Percentiles rank a stretch among this genome's conserved stretches.
Conservation (phyloP, 2,329 filamentous ascomycete genomes). For the Trichoderma polysporum region DNA sequence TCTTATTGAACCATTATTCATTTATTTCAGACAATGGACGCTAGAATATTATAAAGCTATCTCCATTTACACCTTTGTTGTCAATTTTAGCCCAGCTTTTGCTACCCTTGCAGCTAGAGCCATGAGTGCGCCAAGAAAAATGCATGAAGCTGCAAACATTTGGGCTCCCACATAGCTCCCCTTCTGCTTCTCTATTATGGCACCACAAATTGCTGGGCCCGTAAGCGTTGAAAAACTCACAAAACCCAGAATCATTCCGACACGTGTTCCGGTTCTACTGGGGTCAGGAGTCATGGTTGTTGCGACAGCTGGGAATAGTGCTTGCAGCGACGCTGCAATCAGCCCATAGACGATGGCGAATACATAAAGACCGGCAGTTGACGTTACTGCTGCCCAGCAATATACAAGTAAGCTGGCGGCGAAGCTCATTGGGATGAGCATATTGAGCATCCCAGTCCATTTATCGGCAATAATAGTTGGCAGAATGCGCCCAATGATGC, state of each 20-base stretch:
- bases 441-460: conserved; percentile 6
- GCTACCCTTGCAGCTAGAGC: not conserved
- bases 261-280: not conserved
- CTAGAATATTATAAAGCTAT: not conserved
- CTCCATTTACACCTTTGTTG: not conserved
- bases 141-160: not conserved
- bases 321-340: not conserved
- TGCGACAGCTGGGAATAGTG: not conserved
- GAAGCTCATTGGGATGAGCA: conserved; percentile 4
- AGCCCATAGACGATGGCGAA: conserved; percentile 6
- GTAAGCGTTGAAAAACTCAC: not conserved
- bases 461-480: conserved; percentile 5
- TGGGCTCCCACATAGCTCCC: not conserved
- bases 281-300: conserved; percentile 1
- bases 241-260: not conserved
- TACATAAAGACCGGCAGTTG: not conserved
- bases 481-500: conserved; percentile 33
- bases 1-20: too few species aligned
- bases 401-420: not conserved
- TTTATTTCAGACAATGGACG: too few species aligned
- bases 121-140: not conserved
- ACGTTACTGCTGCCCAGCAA: not conserved
- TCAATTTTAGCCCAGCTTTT: not conserved
- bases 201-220: not conserved
- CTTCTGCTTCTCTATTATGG: not conserved